Evolutionary conservation across 176 grass and related monocot species (phyloP), one percentile per base, ranked within the genome.

Genomic region (Ananas comosus): DNA sequence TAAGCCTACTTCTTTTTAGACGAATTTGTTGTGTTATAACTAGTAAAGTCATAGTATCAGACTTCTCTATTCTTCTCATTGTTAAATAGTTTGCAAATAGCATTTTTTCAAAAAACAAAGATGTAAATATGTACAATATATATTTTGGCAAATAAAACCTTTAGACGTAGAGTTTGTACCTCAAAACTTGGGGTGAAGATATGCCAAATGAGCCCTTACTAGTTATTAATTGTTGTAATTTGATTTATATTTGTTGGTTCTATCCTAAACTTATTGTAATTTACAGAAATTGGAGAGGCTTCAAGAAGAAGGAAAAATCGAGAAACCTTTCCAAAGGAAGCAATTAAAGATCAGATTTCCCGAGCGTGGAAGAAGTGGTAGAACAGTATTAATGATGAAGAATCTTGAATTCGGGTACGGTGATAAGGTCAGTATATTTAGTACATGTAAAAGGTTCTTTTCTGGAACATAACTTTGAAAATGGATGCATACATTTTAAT

Each of bases 301-400:
- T 88, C 79, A 91, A 69, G 88, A 91, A 53, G 94, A 88, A 99
- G 94, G 94, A 29, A 82, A 93, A 78, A 77, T 99, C 64, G 80
- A 88, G 70, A 99, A 99, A 77, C 94, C 94, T 78, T 99, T 99
- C 75, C 80, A 88, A 64, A 93, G 94, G 67, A 99, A 99, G 74
- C 94, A 99, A 76, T 76, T 89, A 65, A 99, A 85, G 69, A 99
- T 99, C 67, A 93, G 87, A 75, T 99, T 99, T 76, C 94, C 94
- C 64, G 94, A 99, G 74, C 84, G 80, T 22, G 94, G 87, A 67
- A 78, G 73, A 73, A 99, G 94, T 73, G 94, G 94, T 25, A 86
- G 83, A 82, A 88, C 78, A 48, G 87, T 88, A 49, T 48, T 93
- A 59, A 57, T 79, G 50, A 57, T 99, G 64, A 93, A 90, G 19